These are phyloP conservation scores for Scedosporium boydii DNA, from an alignment of 2,329 filamentous ascomycete genomes.

Conservation along the genomic window DNA sequence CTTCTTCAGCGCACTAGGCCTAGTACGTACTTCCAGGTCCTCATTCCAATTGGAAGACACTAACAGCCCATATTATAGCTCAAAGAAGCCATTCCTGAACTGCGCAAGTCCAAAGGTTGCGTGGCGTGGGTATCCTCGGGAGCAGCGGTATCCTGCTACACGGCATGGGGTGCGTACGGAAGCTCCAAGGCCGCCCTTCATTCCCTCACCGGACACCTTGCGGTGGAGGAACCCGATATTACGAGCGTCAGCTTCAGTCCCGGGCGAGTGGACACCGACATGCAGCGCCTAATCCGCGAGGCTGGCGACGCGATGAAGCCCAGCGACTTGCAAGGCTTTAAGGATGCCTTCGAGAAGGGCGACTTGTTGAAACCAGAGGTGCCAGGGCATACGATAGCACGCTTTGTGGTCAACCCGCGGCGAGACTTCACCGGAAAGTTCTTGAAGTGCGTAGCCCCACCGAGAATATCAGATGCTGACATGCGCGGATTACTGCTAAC, in stretches of 20 bases:
- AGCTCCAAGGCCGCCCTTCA: slow-evolving; percentile 78
- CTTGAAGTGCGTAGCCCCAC: slow-evolving; percentile 44
- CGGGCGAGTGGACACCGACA: slow-evolving; percentile 78
- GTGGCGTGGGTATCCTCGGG: slow-evolving; percentile 76
- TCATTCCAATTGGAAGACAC: neutral
- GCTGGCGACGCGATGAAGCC: slow-evolving; percentile 40
- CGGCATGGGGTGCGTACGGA: slow-evolving; percentile 72
- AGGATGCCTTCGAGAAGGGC: slow-evolving; percentile 58
- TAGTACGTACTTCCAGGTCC: slow-evolving; percentile 43
- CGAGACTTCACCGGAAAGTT: slow-evolving; percentile 67
- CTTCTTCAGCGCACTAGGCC: slow-evolving; percentile 70
- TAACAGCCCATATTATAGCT: slow-evolving; percentile 37
- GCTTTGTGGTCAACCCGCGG: slow-evolving; percentile 56
- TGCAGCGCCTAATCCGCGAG: slow-evolving; percentile 71
- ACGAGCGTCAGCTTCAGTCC: slow-evolving; percentile 65
- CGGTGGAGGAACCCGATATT: slow-evolving; percentile 67
- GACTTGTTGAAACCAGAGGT: slow-evolving; percentile 71
- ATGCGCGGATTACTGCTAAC: neutral
- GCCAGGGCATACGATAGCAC: slow-evolving; percentile 79
- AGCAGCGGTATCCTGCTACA: slow-evolving; percentile 56
- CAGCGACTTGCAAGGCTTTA: slow-evolving; percentile 57
- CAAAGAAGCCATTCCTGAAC: slow-evolving; percentile 58
- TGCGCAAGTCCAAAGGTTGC: slow-evolving; percentile 59
- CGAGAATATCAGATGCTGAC: neutral
- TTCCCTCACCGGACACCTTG: slow-evolving; percentile 64